Evolutionary conservation across 768 basidiomycete genomes (phyloP), one percentile per base, ranked within the genome.

Genomic region (Pleurotus platypus): DNA sequence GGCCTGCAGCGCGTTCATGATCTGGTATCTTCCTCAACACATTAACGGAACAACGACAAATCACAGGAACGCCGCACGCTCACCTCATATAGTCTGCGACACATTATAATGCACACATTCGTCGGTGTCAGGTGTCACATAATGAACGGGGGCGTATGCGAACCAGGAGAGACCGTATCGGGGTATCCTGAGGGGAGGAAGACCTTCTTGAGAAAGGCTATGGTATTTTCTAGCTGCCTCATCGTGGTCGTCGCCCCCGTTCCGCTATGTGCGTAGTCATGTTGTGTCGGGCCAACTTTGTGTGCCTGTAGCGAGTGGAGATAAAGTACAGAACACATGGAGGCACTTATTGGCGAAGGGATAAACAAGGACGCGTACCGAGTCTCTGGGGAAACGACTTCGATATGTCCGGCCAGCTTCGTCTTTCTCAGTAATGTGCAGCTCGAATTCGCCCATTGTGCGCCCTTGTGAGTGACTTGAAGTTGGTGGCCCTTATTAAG

Each of bases 131-230:
- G 8, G 8, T 35, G 30, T 8, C 9, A 35, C 8, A 35, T 8
- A 35, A 35, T 35, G 30, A 35, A 35, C 30, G 30, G 8, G 18
- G 11, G 38, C 5, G 5, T 54, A 57, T 35, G 38, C 62, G 37
- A 58, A 84, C 85, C 86, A 66, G 82, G 75, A 51, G 85, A 82
- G 22, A 88, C 85, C 20, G 72, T 84, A 5, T 71, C 65, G 2
- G 86, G 86, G 60, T 84, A 87, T 0, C 85, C 85, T 12, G 81
- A 77, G 1, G 85, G 85, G 20, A 86, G 77, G 59, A 87, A 87
- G 26, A 86, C 71, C 55, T 75, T 74, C 15, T 67, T 69, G 7
- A 78, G 58, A 42, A 80, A 64, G 46, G 74, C 70, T 9, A 55
- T 20, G 13, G 12, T 42, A 18, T 15, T 53, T 15, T 40, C 38